Base-by-base conservation (phyloP, 345 rosid genomes). In the Populus pruinosa region DNA sequence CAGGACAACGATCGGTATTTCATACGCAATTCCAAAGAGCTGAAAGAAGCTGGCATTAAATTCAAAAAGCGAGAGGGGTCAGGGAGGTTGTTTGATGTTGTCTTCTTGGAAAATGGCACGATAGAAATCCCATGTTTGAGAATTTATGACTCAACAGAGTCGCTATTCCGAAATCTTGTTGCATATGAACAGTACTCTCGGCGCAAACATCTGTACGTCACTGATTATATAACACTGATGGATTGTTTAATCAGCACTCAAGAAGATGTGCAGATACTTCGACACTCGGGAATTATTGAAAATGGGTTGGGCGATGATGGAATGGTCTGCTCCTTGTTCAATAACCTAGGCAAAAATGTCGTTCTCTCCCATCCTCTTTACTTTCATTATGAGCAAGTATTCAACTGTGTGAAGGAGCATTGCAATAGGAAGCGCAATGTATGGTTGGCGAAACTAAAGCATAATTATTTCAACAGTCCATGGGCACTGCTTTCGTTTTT, bases 261-360 rank as follows among this genome's bases (percentile, higher is more conserved):
- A 12, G 62, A 71, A 44, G 87, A 82, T 39, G 84, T 76, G 36
- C 59, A 76, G 31, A 18, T 86, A 23, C 82, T 78, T 21, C 10
- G 79, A 38, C 31, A 35, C 2, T 0, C 6, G 8, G 81, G 62
- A 36, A 44, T 83, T n/a, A 77, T 83, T 12, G 64, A 33, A 2
- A 77, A 67, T 29, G n/a, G 6, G 31, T 10, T 78, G 3, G 86
- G 83, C 2, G 74, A 83, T 18, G 72, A 83, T 63, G 77, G 79
- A 9, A 74, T 14, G 29, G 71, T 83, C 2, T 70, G 78, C 5
- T 66, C 13, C 0, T n/a, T 84, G 76, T 23, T 81, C 41, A 78
- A 78, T 18, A 71, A 12, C 36, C 67, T 81, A n/a, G 17, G 81
- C 29, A 50, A 25, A 23, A 4, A 47, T 38, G 68, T 74, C 5